phyloP scores from a whole-genome alignment of 257 asterid species.

The Solanum neorickii region DNA sequence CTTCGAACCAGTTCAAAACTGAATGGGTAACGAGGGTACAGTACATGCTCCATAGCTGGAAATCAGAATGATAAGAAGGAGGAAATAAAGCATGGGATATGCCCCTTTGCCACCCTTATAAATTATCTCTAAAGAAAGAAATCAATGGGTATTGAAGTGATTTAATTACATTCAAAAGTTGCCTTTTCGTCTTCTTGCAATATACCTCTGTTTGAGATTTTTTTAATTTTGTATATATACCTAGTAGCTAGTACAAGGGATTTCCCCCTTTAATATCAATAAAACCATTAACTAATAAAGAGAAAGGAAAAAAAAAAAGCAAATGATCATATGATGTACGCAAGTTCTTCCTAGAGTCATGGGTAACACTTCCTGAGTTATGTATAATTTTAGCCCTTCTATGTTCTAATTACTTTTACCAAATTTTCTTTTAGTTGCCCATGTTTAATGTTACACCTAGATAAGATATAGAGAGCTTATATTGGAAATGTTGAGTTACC shows the following conservation, averaged over 20 bases:
- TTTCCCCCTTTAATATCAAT: neutral
- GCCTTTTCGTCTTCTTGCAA: neutral
- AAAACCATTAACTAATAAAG: neutral
- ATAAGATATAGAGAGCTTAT: neutral
- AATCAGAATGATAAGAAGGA: neutral
- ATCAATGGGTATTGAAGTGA: neutral
- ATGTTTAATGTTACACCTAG: neutral
- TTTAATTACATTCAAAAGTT: neutral
- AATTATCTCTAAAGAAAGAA: neutral
- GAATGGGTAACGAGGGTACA: neutral
- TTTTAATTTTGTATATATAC: neutral
- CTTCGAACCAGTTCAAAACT: neutral
- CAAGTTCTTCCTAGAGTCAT: neutral
- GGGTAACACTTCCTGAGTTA: neutral
- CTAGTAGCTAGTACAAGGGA: neutral
- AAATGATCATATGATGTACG: neutral
- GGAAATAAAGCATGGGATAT: neutral
- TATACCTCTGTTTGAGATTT: neutral
- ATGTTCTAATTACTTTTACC: neutral
- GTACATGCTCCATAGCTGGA: neutral
- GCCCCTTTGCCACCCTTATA: neutral
- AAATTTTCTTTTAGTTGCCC: neutral
- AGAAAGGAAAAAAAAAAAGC: neutral
- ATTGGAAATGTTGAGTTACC: conserved; percentile 26
- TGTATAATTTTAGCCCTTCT: neutral